A percentile compares a stretch with the other conserved stretches of the same genome.
Conservation (phyloP, 768 basidiomycete genomes). For the Mycena maculata region DNA sequence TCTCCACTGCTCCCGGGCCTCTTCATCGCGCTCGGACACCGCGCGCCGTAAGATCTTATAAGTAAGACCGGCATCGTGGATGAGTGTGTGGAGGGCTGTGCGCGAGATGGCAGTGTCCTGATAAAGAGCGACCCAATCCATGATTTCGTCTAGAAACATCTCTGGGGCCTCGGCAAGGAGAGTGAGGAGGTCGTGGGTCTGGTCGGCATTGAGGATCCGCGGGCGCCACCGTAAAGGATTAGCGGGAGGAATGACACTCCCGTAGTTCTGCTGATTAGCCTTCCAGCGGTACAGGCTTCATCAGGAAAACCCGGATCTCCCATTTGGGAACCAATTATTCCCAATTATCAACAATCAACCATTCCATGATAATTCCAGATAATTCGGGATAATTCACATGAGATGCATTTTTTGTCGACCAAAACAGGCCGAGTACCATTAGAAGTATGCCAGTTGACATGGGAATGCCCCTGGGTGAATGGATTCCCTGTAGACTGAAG, state of each 20-base stretch:
- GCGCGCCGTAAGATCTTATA: conserved; percentile 36
- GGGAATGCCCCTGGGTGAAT: too few species aligned
- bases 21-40: conserved; percentile 38
- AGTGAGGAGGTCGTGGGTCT: conserved; percentile 22
- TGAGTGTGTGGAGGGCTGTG: conserved; percentile 33
- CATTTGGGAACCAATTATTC: too few species aligned
- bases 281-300: conserved; percentile 10
- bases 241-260: background rate
- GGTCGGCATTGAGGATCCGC: conserved; percentile 14
- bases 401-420: too few species aligned
- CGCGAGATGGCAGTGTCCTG: conserved; percentile 34
- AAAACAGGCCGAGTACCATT: too few species aligned
- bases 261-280: conserved; percentile 1
- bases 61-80: conserved; percentile 36
- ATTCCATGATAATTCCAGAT: too few species aligned
- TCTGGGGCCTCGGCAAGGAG: conserved; percentile 30
- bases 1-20: conserved; percentile 28
- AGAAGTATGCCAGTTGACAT: too few species aligned
- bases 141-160: conserved; percentile 39
- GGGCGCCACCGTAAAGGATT: conserved; percentile 11
- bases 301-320: too few species aligned
- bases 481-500: too few species aligned
- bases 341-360: too few species aligned
- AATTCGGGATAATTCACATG: too few species aligned
- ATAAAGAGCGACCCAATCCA: conserved; percentile 36